Evolutionary conservation across 495 filamentous ascomycete genomes (phyloP).

Genomic region (Neurospora africana): DNA sequence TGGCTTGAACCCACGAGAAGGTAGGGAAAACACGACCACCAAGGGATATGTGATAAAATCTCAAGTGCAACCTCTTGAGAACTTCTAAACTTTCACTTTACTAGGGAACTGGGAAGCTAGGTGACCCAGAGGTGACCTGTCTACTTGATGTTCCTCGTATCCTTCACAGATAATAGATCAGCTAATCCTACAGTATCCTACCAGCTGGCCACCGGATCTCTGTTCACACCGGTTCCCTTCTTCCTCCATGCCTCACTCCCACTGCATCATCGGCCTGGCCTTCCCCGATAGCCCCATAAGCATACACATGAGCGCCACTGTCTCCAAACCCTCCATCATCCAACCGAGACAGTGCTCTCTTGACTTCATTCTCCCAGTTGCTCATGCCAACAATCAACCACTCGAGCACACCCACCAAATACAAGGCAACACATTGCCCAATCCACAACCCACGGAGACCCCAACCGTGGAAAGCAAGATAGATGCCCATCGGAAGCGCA

Average conservation of each 20-base stretch:
- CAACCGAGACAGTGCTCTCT: conserved; percentile 66
- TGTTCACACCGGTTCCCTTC: not conserved
- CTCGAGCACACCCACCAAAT: conserved; percentile 68
- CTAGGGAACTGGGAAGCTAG: not conserved
- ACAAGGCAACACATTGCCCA: conserved; percentile 82
- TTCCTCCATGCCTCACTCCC: not conserved
- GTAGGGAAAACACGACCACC: not conserved
- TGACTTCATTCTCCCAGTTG: conserved; percentile 69
- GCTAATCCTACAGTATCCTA: not conserved
- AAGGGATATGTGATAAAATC: not conserved
- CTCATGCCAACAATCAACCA: conserved; percentile 73
- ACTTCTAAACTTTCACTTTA: not conserved
- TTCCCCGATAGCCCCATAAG: conserved; percentile 1
- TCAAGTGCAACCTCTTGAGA: not conserved
- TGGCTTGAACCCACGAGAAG: not conserved
- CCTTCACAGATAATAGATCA: not conserved
- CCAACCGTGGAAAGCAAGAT: conserved; percentile 83
- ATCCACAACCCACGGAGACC: conserved; percentile 77
- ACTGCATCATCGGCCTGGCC: conserved; percentile 2
- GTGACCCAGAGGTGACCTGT: not conserved
- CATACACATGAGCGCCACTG: not conserved
- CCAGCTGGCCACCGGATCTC: not conserved
- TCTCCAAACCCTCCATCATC: conserved; percentile 38
- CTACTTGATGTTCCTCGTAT: not conserved
- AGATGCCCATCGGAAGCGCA: conserved; percentile 75